Evolutionary conservation across 2,329 filamentous ascomycete species (phyloP).

Genomic region (Fusarium sp.): DNA sequence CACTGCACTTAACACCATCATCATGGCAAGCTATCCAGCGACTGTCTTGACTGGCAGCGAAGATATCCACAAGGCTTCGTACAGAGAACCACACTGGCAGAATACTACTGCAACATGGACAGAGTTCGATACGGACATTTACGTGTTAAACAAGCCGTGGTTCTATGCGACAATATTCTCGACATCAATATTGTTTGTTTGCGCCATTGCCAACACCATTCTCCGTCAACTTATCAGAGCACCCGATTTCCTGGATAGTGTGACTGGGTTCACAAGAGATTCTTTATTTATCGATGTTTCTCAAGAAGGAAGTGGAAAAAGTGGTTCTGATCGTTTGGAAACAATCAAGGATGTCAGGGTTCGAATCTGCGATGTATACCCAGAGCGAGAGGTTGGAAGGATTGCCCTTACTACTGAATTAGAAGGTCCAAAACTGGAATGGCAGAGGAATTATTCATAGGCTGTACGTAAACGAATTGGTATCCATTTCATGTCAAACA

Average conservation of each 20-base stretch:
- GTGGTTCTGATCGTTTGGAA: background rate
- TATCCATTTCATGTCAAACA: too few relatives aligned
- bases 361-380: background rate
- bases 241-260: rapidly evolving
- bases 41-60: background rate
- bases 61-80: too few relatives aligned
- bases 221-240: background rate
- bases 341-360: background rate
- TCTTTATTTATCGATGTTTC: background rate
- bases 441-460: background rate
- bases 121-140: rapidly evolving
- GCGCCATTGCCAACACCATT: background rate
- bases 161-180: rapidly evolving
- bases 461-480: too few relatives aligned
- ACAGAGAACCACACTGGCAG: background rate
- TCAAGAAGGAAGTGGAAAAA: background rate
- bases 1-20: background rate
- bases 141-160: background rate
- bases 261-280: background rate
- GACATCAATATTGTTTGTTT: background rate
- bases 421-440: background rate
- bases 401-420: background rate
- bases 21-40: rapidly evolving
- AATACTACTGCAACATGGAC: background rate
- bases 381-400: background rate